A percentile compares a stretch with the other conserved stretches of the same genome.
Conservation (phyloP, 2,329 filamentous ascomycete species). For the Calonectria crousiana region DNA sequence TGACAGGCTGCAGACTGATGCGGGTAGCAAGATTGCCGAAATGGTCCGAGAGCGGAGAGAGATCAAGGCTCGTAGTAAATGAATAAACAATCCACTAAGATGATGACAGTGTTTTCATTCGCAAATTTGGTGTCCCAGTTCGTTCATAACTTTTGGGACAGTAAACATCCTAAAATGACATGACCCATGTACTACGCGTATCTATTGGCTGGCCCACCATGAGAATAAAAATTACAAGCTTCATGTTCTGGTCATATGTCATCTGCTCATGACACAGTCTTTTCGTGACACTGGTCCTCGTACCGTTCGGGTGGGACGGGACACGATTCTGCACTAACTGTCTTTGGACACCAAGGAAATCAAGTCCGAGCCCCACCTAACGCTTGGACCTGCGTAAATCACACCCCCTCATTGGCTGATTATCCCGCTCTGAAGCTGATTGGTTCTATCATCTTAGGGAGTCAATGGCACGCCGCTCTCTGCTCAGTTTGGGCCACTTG, state of each 20-base stretch:
- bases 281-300: neutral
- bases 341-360: neutral
- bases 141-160: neutral
- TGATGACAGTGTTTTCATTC: neutral
- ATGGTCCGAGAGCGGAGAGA: conserved; percentile 47
- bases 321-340: neutral
- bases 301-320: neutral
- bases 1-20: conserved; percentile 46
- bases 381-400: neutral
- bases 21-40: conserved; percentile 45
- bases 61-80: conserved; percentile 32
- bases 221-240: neutral
- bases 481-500: no score
- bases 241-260: neutral
- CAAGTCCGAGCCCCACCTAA: conserved; percentile 1
- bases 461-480: no score
- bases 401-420: neutral
- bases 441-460: neutral
- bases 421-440: neutral
- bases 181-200: neutral
- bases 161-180: neutral
- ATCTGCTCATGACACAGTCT: neutral
- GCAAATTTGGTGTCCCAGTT: neutral
- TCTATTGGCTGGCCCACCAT: neutral
- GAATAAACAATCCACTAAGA: neutral